Conservation (phyloP, 805 yeast species). For the Pichia pseudocactophila region DNA sequence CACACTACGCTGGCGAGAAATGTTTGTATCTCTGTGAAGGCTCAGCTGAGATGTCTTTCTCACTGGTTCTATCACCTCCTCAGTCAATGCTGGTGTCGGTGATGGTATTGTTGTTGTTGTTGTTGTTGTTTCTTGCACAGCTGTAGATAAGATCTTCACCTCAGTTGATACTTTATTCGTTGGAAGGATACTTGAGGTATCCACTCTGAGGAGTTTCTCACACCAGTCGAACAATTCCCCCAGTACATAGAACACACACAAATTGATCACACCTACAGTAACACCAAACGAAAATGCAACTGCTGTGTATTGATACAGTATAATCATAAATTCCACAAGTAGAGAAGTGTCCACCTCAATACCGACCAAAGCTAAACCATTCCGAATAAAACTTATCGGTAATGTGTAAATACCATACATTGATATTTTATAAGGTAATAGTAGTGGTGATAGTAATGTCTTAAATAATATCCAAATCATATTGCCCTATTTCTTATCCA, state of each 20-base stretch:
- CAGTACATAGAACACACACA: slow-evolving; percentile 12
- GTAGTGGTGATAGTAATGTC: neutral
- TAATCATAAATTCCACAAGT: slow-evolving; percentile 7
- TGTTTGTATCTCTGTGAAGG: too few relatives aligned
- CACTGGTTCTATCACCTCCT: neutral
- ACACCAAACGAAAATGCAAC: slow-evolving; percentile 19
- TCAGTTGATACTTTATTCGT: too few relatives aligned
- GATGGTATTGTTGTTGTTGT: neutral
- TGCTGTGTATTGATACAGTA: slow-evolving; percentile 19
- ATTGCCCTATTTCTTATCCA: neutral
- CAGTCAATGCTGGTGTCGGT: neutral
- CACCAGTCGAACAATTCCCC: slow-evolving; percentile 1
- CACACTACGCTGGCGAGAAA: too few relatives aligned
- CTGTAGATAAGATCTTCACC: too few relatives aligned
- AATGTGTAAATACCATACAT: slow-evolving; percentile 3
- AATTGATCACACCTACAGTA: slow-evolving; percentile 16
- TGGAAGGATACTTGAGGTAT: neutral
- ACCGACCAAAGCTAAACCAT: neutral
- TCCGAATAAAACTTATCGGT: slow-evolving; percentile 1
- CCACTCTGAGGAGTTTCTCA: neutral
- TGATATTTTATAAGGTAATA: neutral
- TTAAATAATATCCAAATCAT: neutral
- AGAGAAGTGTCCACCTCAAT: neutral
- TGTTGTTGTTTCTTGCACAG: too few relatives aligned
- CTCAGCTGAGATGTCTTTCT: too few relatives aligned